Conservation (phyloP, 176 grass and related monocot species). For the Raddia guianensis region DNA sequence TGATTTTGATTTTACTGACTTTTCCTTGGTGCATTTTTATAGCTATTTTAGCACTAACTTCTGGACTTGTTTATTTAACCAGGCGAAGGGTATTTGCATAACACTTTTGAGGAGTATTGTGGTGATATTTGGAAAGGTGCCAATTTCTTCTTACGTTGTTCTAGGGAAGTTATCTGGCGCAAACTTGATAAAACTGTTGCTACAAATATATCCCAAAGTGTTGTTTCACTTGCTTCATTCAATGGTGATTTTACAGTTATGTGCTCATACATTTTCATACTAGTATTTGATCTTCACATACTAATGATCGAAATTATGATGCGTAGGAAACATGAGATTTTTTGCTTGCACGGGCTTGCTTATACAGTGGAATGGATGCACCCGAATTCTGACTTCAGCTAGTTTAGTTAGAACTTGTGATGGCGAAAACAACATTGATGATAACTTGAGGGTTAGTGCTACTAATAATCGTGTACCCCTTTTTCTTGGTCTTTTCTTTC, state of each 20-base stretch:
- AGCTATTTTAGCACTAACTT: background rate
- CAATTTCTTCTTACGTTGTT: background rate
- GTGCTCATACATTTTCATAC: background rate
- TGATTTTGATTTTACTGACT: constrained; percentile 9
- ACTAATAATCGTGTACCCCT: background rate
- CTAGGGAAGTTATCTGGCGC: background rate
- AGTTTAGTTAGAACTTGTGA: constrained; percentile 15
- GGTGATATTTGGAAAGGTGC: constrained; percentile 29
- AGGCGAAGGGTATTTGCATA: constrained; percentile 24
- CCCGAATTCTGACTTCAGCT: background rate
- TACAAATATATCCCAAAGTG: constrained; percentile 9
- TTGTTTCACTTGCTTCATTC: constrained; percentile 45
- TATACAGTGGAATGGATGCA: background rate
- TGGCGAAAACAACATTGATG: constrained; percentile 1
- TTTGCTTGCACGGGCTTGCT: constrained; percentile 24
- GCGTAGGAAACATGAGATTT: background rate
- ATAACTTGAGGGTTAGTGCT: background rate
- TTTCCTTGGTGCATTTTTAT: background rate
- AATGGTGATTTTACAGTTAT: constrained; percentile 13
- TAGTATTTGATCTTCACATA: background rate
- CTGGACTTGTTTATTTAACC: background rate
- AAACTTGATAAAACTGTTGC: constrained; percentile 2
- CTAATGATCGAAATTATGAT: constrained; percentile 7
- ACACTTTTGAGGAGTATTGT: constrained; percentile 30
- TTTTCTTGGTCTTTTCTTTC: background rate